These are phyloP conservation scores for Paxillus rubicundulus DNA, from an alignment of 768 basidiomycete species.

Conservation along the genomic window DNA sequence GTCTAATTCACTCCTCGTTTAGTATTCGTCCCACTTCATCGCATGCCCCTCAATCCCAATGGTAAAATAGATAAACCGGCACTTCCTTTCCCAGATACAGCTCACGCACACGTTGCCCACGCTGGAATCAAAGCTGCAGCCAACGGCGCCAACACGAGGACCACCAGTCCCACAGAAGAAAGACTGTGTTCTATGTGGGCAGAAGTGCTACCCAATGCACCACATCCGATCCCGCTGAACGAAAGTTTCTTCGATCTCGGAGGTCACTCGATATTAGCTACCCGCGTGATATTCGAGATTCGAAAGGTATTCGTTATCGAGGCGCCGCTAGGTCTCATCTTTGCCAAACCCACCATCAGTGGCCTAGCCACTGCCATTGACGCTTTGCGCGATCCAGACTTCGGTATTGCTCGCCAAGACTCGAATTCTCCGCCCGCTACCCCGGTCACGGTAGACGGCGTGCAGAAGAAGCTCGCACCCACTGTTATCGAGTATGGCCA, in stretches of 20 bases:
- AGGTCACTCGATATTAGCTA: slow-evolving; percentile 97
- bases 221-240: slow-evolving; percentile 76
- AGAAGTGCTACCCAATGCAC: slow-evolving; percentile 72
- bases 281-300: slow-evolving; percentile 94
- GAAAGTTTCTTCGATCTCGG: slow-evolving; percentile 99
- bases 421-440: slow-evolving; percentile 15
- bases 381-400: slow-evolving; percentile 68
- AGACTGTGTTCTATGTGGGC: slow-evolving; percentile 86
- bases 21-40: slow-evolving; percentile 93
- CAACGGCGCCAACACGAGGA: slow-evolving; percentile 33
- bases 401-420: slow-evolving; percentile 58
- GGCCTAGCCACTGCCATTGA: slow-evolving; percentile 80
- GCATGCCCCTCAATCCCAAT: slow-evolving; percentile 98
- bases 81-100: slow-evolving; percentile 97
- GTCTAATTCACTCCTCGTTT: slow-evolving; percentile 7
- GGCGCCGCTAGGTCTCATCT: slow-evolving; percentile 88
- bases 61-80: slow-evolving; percentile 99
- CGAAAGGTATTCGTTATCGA: slow-evolving; percentile 89
- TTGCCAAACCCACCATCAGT: slow-evolving; percentile 82
- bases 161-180: slow-evolving; percentile 68
- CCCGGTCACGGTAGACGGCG: slow-evolving; percentile 10
- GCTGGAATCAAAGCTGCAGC: slow-evolving; percentile 37
- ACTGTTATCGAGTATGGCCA: slow-evolving; percentile 66
- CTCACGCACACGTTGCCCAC: slow-evolving; percentile 46
- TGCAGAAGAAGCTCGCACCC: slow-evolving; percentile 19